Evolutionary conservation across 106 monocot species (phyloP), one percentile per base, ranked within the genome.

Genomic region (Dioscorea alata): DNA sequence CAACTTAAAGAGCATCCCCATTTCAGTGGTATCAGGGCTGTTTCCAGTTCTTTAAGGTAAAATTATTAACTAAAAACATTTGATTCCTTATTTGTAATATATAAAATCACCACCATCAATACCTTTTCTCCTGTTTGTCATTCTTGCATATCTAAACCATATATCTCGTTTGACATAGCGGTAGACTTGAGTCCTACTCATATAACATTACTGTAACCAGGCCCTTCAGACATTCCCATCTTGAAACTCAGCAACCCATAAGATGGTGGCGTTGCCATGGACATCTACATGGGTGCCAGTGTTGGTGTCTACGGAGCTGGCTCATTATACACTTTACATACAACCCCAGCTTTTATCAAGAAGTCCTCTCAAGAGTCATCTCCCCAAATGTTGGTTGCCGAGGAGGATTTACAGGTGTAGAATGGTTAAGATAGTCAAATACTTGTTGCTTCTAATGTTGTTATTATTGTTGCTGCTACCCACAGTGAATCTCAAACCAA

Each of bases 351-450:
- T 63, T 81, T 81, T 20, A 81, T 56, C 23, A 81, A 56, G 50
- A 81, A 81, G 51, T 81, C 76, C 24, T n/a, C n/a, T 81, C 81
- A 18, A 81, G 64, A 7, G 76, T 81, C 81, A 81, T 81, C 68
- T 76, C 81, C 49, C 76, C 81, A 3, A 81, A 23, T 9, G 81
- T 76, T 2, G 76, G 71, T 49, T 64, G 67, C 8, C 81, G 32
- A 13, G 58, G 13, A 6, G 74, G 53, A 25, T n/a, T 14, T 13
- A 9, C 33, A 17, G 64, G 20, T 15, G 10, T 56, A n/a, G 13
- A 5, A 42, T 6, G 42, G 42, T 42, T 42, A 8, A 42, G 42
- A 10, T 42, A 3, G 42, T 6, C 42, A 42, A 42, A 42, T 10
- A 5, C 52, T 51, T 65, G 63, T 52, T 57, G 64, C 4, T 15